phyloP scores from a whole-genome alignment of 345 rosid genomes.

The Anastatica hierochuntica region DNA sequence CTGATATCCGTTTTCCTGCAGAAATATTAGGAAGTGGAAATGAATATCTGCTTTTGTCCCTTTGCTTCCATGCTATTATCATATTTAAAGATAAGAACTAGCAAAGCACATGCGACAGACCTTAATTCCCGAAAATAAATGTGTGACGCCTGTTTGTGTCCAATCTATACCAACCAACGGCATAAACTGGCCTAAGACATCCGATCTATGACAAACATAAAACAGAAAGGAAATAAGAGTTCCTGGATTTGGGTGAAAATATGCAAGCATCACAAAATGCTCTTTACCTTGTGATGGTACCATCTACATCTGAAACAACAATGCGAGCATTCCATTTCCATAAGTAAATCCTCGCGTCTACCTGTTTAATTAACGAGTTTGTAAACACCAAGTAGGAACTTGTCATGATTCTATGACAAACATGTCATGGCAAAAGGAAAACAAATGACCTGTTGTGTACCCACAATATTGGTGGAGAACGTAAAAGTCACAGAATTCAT shows the following conservation, averaged over 20 bases:
- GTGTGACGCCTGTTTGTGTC: conserved; percentile 93
- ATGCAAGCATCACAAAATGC: background rate
- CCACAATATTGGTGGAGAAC: conserved; percentile 84
- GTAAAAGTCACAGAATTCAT: conserved; percentile 67
- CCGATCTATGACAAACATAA: conserved; percentile 52
- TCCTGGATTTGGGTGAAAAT: background rate
- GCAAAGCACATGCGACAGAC: conserved; percentile 33
- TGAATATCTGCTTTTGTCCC: background rate
- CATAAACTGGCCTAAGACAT: conserved; percentile 97
- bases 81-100: background rate
- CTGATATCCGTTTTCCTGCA: conserved; percentile 94
- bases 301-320: conserved; percentile 96
- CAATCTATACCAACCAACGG: conserved; percentile 93
- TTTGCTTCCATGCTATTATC: background rate
- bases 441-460: conserved; percentile 66
- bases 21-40: background rate
- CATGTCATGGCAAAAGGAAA: conserved; percentile 7
- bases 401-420: conserved; percentile 1
- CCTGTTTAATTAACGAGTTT: conserved; percentile 36
- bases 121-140: conserved; percentile 86
- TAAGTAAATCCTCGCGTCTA: conserved; percentile 80
- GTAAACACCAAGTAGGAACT: background rate
- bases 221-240: conserved; percentile 3
- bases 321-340: conserved; percentile 95
- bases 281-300: conserved; percentile 85